Evolutionary conservation across 1,139 yeast genomes (phyloP), one percentile per base, ranked within the genome.

Genomic region (Blastobotrys petasosporus): DNA sequence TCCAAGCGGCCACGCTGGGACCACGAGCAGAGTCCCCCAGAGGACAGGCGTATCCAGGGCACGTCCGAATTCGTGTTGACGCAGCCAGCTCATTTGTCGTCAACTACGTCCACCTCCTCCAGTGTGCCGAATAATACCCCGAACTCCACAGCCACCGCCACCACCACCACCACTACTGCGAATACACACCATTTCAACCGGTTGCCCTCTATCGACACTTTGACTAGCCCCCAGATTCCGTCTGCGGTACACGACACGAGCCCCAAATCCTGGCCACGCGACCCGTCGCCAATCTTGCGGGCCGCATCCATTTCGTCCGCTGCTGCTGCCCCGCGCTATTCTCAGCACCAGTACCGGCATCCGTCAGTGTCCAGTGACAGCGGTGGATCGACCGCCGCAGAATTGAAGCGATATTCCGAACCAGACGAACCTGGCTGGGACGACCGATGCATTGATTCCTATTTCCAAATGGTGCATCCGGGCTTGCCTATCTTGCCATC

Each of bases 401-500:
- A 42, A 20, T 10, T 39, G 17, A 46, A 39, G 39, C 51, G 44
- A n/a, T 35, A 39, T 36, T 28, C 36, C 17, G 45, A 42, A 31
- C 45, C 44, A 13, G 51, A 48, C 45, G 51, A 48, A 30, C 53
- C 59, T 12, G 58, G 56, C 17, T 62, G 66, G 63, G 63, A 63
- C 48, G 68, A 67, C 36, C 54, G 59, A 13, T 59, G 55, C 36
- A 58, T 69, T 37, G 70, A 65, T 51, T 52, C 58, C 28, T 69
- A 69, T 51, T 69, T 68, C 52, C 61, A 61, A 48, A 55, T 58
- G 34, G 60, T 68, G 44, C 73, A 69, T 49, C 69, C 70, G 7
- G 55, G 64, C n/a, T 55, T 69, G 45, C 74, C 74, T 4, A 50
- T 69, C 23, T 58, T 69, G 36, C 69, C 70, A 3, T 62, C 65